A percentile compares a stretch with the other conserved stretches of the same genome.
These are phyloP conservation scores for Guyanaporus albipodus DNA, from an alignment of 768 basidiomycete genomes.

Conservation along the genomic window DNA sequence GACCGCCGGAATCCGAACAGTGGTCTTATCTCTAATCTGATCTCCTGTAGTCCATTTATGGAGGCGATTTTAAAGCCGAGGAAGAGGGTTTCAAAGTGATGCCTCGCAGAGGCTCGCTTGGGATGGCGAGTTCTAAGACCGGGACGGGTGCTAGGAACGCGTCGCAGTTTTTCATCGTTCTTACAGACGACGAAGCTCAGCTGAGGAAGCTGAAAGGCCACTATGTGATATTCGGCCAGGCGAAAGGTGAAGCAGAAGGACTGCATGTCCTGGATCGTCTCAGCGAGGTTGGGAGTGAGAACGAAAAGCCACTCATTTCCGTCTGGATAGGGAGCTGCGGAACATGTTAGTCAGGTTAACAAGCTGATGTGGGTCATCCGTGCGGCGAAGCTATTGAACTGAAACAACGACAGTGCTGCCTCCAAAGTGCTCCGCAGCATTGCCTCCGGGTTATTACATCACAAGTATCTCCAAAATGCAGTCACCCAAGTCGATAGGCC, in stretches of 20 bases:
- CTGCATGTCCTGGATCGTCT: slow-evolving; percentile 34
- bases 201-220: slow-evolving; percentile 48
- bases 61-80: slow-evolving; percentile 48
- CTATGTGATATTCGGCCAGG: slow-evolving; percentile 43
- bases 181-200: slow-evolving; percentile 38
- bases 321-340: slow-evolving; percentile 46
- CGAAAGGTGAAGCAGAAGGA: slow-evolving; percentile 32
- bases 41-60: slow-evolving; percentile 39
- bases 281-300: slow-evolving; percentile 30
- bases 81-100: slow-evolving; percentile 45
- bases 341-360: slow-evolving; percentile 6
- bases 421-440: not conserved
- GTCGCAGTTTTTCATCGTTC: slow-evolving; percentile 49
- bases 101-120: slow-evolving; percentile 41
- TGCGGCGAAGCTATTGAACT: not conserved
- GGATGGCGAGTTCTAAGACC: slow-evolving; percentile 45
- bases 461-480: slow-evolving; percentile 1
- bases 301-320: slow-evolving; percentile 33
- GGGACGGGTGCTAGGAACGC: slow-evolving; percentile 45
- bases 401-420: not conserved
- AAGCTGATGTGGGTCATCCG: slow-evolving; percentile 3
- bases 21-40: slow-evolving; percentile 7
- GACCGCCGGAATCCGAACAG: slow-evolving; percentile 8
- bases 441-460: slow-evolving; percentile 2
- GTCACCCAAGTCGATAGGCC: not conserved